Evolutionary conservation across 768 basidiomycete species (phyloP).

Genomic region (Russula compacta): DNA sequence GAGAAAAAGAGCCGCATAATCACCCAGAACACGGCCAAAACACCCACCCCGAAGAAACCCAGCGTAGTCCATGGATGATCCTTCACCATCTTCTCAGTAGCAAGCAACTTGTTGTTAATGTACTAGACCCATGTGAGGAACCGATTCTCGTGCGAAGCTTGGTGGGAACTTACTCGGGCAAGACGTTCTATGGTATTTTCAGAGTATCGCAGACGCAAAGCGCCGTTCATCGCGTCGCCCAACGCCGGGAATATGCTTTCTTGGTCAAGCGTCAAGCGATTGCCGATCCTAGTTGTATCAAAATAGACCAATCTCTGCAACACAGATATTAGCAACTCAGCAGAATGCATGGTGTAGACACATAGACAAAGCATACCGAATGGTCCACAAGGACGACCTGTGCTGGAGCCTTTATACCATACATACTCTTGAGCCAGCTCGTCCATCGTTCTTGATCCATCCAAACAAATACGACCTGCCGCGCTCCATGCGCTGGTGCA

Average conservation of each 20-base stretch:
- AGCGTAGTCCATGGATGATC: constrained; percentile 24
- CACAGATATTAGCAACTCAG: neutral
- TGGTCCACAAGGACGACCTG: constrained; percentile 75
- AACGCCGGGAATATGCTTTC: constrained; percentile 58
- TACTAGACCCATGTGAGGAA: constrained; percentile 21
- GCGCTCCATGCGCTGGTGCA: constrained; percentile 23
- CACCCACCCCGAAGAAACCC: constrained; percentile 19
- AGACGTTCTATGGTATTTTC: constrained; percentile 62
- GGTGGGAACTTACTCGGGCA: constrained; percentile 43
- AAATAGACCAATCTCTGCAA: constrained; percentile 66
- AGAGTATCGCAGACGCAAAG: constrained; percentile 48
- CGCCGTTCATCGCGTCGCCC: constrained; percentile 50
- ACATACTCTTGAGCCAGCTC: constrained; percentile 89
- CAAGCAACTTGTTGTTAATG: constrained; percentile 25
- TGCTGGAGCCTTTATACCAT: constrained; percentile 45
- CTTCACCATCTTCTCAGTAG: constrained; percentile 23
- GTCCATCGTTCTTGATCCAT: constrained; percentile 82
- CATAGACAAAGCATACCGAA: constrained; percentile 38
- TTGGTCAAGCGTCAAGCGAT: constrained; percentile 45
- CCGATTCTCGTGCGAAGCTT: neutral
- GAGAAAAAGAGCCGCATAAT: constrained; percentile 23
- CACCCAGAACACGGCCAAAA: constrained; percentile 19
- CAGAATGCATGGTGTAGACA: neutral
- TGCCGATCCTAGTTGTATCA: constrained; percentile 50
- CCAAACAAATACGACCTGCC: constrained; percentile 76